A percentile compares a stretch with the other conserved stretches of the same genome.
These are phyloP conservation scores for Termitomyces sp. DNA, from an alignment of 768 basidiomycete genomes.

Conservation along the genomic window DNA sequence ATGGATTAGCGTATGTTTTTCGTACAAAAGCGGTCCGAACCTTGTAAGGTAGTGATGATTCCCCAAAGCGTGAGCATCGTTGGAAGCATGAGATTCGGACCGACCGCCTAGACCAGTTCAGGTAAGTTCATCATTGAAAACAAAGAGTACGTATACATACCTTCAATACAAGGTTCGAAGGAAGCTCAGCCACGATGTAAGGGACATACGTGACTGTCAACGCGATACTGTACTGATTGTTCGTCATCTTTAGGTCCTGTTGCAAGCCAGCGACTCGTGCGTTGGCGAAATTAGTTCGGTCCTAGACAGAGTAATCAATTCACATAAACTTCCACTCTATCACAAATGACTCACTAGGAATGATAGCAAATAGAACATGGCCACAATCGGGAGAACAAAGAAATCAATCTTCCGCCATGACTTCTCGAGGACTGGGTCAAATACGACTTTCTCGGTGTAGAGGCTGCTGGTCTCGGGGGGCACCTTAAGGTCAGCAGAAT, in stretches of 20 bases:
- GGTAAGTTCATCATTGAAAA: neutral
- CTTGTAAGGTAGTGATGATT: conserved; percentile 9
- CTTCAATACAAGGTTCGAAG: conserved; percentile 59
- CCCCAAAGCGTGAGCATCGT: neutral
- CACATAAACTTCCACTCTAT: conserved; percentile 19
- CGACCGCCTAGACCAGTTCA: conserved; percentile 6
- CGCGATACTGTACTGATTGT: conserved; percentile 43
- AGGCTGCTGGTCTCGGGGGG: conserved; percentile 19
- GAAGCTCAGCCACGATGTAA: conserved; percentile 42
- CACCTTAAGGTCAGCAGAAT: conserved; percentile 16
- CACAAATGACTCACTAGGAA: conserved; percentile 28
- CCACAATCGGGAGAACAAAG: conserved; percentile 31
- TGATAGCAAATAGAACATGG: conserved; percentile 34
- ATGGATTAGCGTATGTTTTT: neutral
- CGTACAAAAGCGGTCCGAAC: neutral
- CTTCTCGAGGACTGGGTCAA: conserved; percentile 31
- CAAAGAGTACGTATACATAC: no score
- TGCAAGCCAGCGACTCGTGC: conserved; percentile 61
- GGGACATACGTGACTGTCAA: no score
- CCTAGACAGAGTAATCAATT: conserved; percentile 22
- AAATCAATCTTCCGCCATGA: conserved; percentile 34
- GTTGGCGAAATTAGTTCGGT: conserved; percentile 55
- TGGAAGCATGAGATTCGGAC: conserved; percentile 15
- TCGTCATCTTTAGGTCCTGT: conserved; percentile 45
- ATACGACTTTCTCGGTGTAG: conserved; percentile 13